Conservation (phyloP, 768 basidiomycete genomes). For the Russula vinacea region DNA sequence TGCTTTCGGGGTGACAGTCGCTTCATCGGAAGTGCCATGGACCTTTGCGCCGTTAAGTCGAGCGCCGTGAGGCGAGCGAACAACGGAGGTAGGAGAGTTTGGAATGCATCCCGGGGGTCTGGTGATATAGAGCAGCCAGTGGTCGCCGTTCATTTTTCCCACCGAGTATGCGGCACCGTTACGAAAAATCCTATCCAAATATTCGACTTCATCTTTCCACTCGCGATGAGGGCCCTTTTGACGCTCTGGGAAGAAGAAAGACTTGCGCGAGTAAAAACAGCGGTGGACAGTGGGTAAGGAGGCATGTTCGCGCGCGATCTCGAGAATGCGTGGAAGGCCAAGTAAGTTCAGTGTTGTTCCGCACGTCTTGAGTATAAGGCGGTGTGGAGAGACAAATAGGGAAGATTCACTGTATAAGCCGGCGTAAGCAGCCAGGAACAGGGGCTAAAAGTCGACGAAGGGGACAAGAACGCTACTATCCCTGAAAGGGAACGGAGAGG, state of each 20-base stretch:
- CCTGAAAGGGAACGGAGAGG: constrained; percentile 19
- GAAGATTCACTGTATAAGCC: constrained; percentile 82
- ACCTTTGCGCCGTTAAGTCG: constrained; percentile 13
- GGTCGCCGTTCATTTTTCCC: constrained; percentile 96
- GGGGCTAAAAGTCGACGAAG: constrained; percentile 9
- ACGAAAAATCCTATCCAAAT: constrained; percentile 84
- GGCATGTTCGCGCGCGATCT: constrained; percentile 76
- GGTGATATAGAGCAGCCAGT: constrained; percentile 96
- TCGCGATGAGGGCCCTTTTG: constrained; percentile 90
- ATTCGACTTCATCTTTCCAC: constrained; percentile 92
- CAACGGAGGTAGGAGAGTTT: constrained; percentile 15
- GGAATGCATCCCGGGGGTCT: constrained; percentile 45
- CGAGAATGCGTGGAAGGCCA: constrained; percentile 90
- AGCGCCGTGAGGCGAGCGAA: constrained; percentile 28
- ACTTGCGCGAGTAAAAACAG: constrained; percentile 97
- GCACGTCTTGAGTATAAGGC: constrained; percentile 97
- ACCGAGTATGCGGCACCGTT: constrained; percentile 93
- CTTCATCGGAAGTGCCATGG: constrained; percentile 28
- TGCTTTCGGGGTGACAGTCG: constrained; percentile 12
- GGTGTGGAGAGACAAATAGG: constrained; percentile 90
- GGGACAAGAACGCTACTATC: constrained; percentile 6
- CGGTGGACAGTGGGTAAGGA: constrained; percentile 71
- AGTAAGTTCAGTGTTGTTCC: constrained; percentile 97
- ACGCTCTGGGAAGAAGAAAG: constrained; percentile 98
- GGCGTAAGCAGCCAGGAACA: constrained; percentile 27